Conservation (phyloP, 2,329 filamentous ascomycete species). For the Alternaria alternata region DNA sequence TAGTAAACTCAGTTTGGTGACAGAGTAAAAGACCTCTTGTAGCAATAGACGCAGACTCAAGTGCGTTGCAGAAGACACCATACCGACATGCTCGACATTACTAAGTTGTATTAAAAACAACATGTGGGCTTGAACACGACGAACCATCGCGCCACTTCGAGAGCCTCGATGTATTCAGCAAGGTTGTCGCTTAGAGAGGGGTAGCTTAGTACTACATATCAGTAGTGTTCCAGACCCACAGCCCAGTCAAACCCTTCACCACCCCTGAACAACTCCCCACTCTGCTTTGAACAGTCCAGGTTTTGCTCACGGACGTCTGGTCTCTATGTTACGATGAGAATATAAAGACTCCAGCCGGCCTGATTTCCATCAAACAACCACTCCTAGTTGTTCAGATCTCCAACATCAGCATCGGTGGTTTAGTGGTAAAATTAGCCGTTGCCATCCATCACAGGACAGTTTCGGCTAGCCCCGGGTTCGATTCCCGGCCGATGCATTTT, state of each 20-base stretch:
- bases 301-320: neutral
- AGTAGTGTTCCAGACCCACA: conserved; percentile 1
- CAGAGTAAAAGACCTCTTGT: too few relatives aligned
- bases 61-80: too few relatives aligned
- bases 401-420: conserved; percentile 18
- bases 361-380: neutral
- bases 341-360: too few relatives aligned
- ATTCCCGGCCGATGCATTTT: conserved; percentile 37
- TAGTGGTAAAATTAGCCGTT: conserved; percentile 43
- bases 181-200: neutral
- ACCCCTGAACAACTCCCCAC: conserved; percentile 2
- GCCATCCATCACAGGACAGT: conserved; percentile 19
- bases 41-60: too few relatives aligned
- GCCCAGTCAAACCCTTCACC: conserved; percentile 3
- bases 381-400: neutral
- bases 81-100: too few relatives aligned
- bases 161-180: too few relatives aligned
- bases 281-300: neutral
- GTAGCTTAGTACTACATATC: neutral
- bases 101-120: too few relatives aligned
- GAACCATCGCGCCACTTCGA: too few relatives aligned
- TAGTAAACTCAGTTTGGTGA: too few relatives aligned
- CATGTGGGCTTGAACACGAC: too few relatives aligned
- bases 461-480: conserved; percentile 40
- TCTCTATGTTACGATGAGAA: too few relatives aligned